These are phyloP conservation scores for Hansfordia pulvinata DNA, from an alignment of 2,329 filamentous ascomycete genomes.

Conservation along the genomic window DNA sequence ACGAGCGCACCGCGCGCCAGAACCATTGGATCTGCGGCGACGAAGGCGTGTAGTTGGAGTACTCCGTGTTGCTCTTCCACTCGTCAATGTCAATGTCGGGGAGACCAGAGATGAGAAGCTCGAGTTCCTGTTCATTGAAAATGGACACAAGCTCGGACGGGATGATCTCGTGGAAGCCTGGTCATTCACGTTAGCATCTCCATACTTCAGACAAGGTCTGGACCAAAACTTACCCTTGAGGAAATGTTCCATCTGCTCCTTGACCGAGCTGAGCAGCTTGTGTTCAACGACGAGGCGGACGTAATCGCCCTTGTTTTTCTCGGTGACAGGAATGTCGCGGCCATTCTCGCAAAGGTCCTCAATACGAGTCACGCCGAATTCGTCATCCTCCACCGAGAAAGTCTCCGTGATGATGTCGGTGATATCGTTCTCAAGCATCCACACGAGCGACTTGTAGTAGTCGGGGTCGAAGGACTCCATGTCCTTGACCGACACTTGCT, in stretches of 20 bases:
- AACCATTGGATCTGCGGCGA: conserved; percentile 99
- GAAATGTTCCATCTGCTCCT: conserved; percentile 90
- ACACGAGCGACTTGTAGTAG: conserved; percentile 96
- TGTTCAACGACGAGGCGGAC: conserved; percentile 90
- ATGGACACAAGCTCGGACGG: conserved; percentile 88
- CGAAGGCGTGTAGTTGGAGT: conserved; percentile 90
- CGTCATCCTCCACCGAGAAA: conserved; percentile 87
- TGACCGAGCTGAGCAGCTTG: conserved; percentile 79
- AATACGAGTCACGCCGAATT: conserved; percentile 78
- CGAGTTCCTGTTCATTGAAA: conserved; percentile 96
- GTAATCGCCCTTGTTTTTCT: conserved; percentile 98
- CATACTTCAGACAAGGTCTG: conserved; percentile 2
- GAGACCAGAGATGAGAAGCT: conserved; percentile 88
- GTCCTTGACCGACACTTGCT: conserved; percentile 92
- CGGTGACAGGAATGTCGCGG: conserved; percentile 83
- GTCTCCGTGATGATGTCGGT: conserved; percentile 95
- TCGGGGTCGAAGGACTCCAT: conserved; percentile 98
- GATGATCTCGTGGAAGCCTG: conserved; percentile 95
- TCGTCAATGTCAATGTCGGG: conserved; percentile 97
- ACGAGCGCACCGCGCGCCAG: conserved; percentile 93
- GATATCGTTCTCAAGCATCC: conserved; percentile 98
- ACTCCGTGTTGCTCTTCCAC: conserved; percentile 98
- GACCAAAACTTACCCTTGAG: conserved; percentile 48
- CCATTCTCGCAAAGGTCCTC: conserved; percentile 82
- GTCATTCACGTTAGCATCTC: conserved; percentile 14